Percentiles rank a stretch among this genome's conserved stretches.
Evolutionary conservation across 495 filamentous ascomycete species (phyloP).

Genomic region (Chaetomidium leptoderma): DNA sequence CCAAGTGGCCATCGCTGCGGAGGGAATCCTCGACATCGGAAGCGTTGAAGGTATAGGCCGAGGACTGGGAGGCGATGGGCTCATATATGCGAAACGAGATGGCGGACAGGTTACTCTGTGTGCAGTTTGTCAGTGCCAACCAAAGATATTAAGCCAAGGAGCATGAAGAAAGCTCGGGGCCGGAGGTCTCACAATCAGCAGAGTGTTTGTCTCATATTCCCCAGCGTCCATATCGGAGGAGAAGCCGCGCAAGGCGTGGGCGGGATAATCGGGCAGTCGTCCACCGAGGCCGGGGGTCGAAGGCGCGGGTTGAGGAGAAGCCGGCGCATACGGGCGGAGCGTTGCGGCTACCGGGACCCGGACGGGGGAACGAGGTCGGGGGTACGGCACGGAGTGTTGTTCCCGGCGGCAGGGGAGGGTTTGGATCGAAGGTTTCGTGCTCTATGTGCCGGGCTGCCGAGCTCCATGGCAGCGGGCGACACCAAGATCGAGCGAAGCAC

Average conservation of each 20-base stretch:
- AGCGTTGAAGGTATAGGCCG: conserved; percentile 38
- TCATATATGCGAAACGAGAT: conserved; percentile 48
- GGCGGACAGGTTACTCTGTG: conserved; percentile 45
- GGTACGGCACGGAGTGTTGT: not conserved
- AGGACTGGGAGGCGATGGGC: conserved; percentile 35
- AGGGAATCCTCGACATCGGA: conserved; percentile 44
- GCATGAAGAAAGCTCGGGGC: not conserved
- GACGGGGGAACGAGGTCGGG: not conserved
- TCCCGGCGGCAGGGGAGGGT: conserved; percentile 1
- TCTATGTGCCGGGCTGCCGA: conserved; percentile 23
- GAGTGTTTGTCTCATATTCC: conserved; percentile 51
- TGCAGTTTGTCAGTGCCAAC: conserved; percentile 19
- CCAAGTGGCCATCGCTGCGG: conserved; percentile 48
- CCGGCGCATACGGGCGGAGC: conserved; percentile 20
- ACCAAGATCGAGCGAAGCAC: conserved; percentile 4
- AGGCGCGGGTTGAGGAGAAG: conserved; percentile 14
- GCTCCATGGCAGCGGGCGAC: conserved; percentile 32
- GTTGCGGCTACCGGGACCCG: conserved; percentile 5
- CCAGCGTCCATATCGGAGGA: conserved; percentile 50
- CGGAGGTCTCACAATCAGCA: conserved; percentile 44
- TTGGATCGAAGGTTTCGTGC: conserved; percentile 20
- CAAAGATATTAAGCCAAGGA: not conserved
- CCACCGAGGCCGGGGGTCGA: conserved; percentile 22
- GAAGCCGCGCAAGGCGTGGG: conserved; percentile 19
- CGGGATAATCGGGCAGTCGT: conserved; percentile 20